Base-by-base conservation (phyloP, 2,329 filamentous ascomycete genomes). In the Aspergillus pseudoviridinutans region DNA sequence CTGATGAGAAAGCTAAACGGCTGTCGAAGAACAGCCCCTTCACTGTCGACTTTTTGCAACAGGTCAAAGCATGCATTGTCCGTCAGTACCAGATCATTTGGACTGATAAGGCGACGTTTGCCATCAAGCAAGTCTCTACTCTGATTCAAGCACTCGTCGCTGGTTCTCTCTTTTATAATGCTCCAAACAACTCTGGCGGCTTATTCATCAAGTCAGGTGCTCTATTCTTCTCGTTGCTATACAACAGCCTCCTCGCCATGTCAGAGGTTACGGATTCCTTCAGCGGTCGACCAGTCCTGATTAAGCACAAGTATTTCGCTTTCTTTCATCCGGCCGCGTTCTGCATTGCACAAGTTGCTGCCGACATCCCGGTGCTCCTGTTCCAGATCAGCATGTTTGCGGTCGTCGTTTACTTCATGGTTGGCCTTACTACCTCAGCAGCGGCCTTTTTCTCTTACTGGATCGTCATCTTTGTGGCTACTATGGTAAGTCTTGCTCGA, bases 101-200 rank as follows among this genome's bases (percentile, higher is more conserved):
- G 78, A 86, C 86, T 44, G 85, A 89, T 69, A 87, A 85, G 62
- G 77, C 82, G 0, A 86, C 84, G 0, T 84, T 88, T 42, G 62
- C 86, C 59, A 84, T 87, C 72, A 87, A 86, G 66, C 84, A 88
- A 62, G 71, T 78, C 4, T 79, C 81, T 0, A 85, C 82, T 1
- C 65, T 88, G 7, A 64, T 79, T 0, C 84, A 87, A 64, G 85
- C 86, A 0, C 71, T 90, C 4, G 82, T 89, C 57, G 78, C 81
- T 1, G 87, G 86, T 6, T 88, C 86, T 0, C 77, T 89, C 3
- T 90, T 90, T 72, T 90, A 89, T 72, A 79, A 86, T 55, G 82
- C 86, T 0, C 80, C 85, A 0, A 58, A 74, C 25, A 84, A 81
- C 51, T 83, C 84, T 0, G 77, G 72, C 1, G 87, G 87, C 8